These are phyloP conservation scores for Chlamydomonas eustigma DNA, from an alignment of 139 green algal species.

Conservation along the genomic window DNA sequence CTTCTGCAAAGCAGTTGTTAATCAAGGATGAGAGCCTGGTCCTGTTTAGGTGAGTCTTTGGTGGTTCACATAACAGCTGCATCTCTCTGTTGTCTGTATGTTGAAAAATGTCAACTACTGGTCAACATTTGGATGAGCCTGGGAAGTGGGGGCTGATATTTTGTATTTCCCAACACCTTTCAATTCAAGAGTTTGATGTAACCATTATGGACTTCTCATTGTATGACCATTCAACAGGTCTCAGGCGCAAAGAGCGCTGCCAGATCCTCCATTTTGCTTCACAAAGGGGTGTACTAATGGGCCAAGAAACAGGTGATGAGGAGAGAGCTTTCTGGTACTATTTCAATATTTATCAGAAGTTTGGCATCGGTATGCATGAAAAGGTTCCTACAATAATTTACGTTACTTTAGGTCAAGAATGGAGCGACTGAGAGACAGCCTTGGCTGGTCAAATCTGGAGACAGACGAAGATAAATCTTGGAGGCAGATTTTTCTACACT, in stretches of 20 bases:
- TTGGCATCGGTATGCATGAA: too few relatives aligned
- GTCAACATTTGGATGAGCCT: too few relatives aligned
- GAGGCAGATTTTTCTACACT: not conserved
- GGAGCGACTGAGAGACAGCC: not conserved
- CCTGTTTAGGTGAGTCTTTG: not conserved
- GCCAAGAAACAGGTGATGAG: not conserved
- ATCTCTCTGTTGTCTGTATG: too few relatives aligned
- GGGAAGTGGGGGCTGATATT: too few relatives aligned
- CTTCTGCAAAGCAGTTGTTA: not conserved
- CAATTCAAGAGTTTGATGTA: too few relatives aligned
- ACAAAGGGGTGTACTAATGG: not conserved
- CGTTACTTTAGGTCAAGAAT: not conserved
- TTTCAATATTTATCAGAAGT: too few relatives aligned
- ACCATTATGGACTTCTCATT: too few relatives aligned
- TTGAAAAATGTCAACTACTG: too few relatives aligned
- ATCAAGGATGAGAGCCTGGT: not conserved
- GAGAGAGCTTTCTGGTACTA: too few relatives aligned
- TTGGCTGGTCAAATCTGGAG: not conserved
- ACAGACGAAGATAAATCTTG: not conserved
- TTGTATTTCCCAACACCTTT: too few relatives aligned
- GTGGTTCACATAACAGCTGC: not conserved
- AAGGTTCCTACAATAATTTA: not conserved
- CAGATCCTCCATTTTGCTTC: not conserved
- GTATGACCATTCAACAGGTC: too few relatives aligned
- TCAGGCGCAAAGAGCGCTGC: not conserved